Base-by-base conservation (phyloP, 2,329 filamentous ascomycete genomes). In the Fusarium mundagurra region DNA sequence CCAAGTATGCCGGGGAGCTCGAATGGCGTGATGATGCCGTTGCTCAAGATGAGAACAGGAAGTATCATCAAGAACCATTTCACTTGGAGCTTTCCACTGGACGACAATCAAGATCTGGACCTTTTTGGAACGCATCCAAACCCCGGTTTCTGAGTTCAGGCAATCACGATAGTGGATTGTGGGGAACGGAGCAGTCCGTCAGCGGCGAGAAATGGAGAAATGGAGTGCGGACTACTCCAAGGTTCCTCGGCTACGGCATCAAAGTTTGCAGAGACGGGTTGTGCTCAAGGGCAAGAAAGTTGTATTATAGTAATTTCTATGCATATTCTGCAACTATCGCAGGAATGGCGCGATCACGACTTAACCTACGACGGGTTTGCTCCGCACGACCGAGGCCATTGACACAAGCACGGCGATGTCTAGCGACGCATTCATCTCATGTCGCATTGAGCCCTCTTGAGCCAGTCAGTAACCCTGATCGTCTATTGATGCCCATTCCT, bases 391-490 rank as follows among this genome's bases (percentile, higher is more conserved):
- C 20, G 29, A 16, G 18, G 6, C 6, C 11, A 13, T 13, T 27
- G 1, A 0, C 17, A 10, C 61, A 34, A 14, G n/a, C 14, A 9
- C 34, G 27, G 18, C 61, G 53, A 33, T 39, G n/a, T 3, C n/a
- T 58, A 20, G 57, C 68, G 24, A 70, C 67, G 5, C 55, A 47
- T 6, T 44, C 67, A 17, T 72, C 69, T 11, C 47, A 64, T 48
- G 64, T 77, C 14, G 63, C 74, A 4, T 33, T 77, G 34, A 79
- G 77, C 18, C 77, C 77, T 7, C 47, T 79, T 8, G 74, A 79
- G 18, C 73, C 73, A 12, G 73, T 74, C 22, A 31, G 38, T 34
- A 10, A 0, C 8, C n/a, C 2, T 1, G 0, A 9, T 50, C 20
- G 17, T 9, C 22, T n/a, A 3, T 0, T 38, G 5, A 33, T 5